Conservation (phyloP, 2,329 filamentous ascomycete genomes). For the Phaeosphaeria sp. region DNA sequence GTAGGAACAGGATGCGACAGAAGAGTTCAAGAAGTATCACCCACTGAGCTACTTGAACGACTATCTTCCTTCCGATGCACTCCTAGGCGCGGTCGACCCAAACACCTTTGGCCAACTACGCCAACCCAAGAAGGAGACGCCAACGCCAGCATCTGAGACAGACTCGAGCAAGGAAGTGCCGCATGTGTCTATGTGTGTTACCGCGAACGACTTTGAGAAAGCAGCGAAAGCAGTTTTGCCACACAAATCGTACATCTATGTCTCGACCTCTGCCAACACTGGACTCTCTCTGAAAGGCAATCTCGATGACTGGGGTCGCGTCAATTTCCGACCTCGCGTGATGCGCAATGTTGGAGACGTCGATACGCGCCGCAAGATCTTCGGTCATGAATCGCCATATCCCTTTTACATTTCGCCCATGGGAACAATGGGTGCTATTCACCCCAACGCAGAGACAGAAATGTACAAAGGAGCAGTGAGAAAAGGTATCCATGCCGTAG, state of each 20-base stretch:
- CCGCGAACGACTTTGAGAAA: slow-evolving; percentile 41
- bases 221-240: slow-evolving; percentile 42
- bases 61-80: slow-evolving; percentile 33
- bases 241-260: slow-evolving; percentile 43
- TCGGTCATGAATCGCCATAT: slow-evolving; percentile 42
- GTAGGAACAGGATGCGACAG: slow-evolving; percentile 37
- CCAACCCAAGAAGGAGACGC: slow-evolving; percentile 27
- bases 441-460: slow-evolving; percentile 45
- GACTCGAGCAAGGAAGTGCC: slow-evolving; percentile 32
- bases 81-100: slow-evolving; percentile 39
- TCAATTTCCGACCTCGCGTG: slow-evolving; percentile 45
- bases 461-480: slow-evolving; percentile 45
- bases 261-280: slow-evolving; percentile 44
- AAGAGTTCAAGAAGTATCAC: slow-evolving; percentile 46
- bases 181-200: slow-evolving; percentile 39
- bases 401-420: slow-evolving; percentile 51
- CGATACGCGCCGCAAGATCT: slow-evolving; percentile 38
- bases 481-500: slow-evolving; percentile 44
- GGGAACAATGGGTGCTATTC: slow-evolving; percentile 45
- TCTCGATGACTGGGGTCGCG: slow-evolving; percentile 42
- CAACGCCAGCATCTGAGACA: slow-evolving; percentile 22
- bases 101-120: slow-evolving; percentile 39
- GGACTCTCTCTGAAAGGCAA: slow-evolving; percentile 41
- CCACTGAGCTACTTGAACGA: slow-evolving; percentile 39
- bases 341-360: slow-evolving; percentile 46